Conservation (phyloP, 1,139 yeast species). For the Meyerozyma athensensis region DNA sequence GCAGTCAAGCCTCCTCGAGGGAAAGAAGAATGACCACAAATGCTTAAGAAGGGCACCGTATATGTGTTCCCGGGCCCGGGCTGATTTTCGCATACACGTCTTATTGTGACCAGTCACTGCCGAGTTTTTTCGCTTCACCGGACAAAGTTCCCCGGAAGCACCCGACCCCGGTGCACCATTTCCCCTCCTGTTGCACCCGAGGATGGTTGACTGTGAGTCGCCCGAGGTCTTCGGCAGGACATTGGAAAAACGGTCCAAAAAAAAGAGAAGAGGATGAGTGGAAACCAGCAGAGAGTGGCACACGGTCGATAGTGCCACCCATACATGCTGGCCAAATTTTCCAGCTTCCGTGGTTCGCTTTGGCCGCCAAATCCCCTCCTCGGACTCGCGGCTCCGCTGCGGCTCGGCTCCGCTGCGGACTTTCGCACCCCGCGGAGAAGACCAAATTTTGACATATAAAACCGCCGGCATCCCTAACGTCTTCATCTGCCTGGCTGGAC, state of each 20-base stretch:
- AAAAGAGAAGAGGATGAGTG: no score
- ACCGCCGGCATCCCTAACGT: background rate
- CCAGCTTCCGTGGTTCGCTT: background rate
- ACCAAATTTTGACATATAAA: constrained; percentile 1
- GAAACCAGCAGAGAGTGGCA: no score
- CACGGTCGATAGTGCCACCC: no score
- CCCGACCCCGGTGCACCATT: constrained; percentile 2
- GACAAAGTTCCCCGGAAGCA: constrained; percentile 1
- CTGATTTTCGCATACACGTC: no score
- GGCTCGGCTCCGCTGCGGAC: constrained; percentile 4
- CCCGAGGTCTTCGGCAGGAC: constrained; percentile 3
- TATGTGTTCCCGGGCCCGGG: no score
- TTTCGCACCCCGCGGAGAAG: constrained; percentile 4
- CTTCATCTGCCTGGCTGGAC: constrained; percentile 1
- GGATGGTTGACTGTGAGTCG: constrained; percentile 3
- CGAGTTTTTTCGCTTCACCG: no score
- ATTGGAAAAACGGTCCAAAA: no score
- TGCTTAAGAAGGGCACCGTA: no score
- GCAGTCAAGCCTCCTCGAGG: background rate
- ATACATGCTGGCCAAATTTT: no score
- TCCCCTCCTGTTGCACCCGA: constrained; percentile 4
- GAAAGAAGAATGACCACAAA: background rate
- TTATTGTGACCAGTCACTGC: no score
- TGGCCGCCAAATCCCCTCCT: constrained; percentile 3
- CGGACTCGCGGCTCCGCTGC: constrained; percentile 5